Percentiles rank a stretch among this genome's conserved stretches.
Conservation (phyloP, 1,139 yeast genomes). For the Suhomyces chickasaworum region DNA sequence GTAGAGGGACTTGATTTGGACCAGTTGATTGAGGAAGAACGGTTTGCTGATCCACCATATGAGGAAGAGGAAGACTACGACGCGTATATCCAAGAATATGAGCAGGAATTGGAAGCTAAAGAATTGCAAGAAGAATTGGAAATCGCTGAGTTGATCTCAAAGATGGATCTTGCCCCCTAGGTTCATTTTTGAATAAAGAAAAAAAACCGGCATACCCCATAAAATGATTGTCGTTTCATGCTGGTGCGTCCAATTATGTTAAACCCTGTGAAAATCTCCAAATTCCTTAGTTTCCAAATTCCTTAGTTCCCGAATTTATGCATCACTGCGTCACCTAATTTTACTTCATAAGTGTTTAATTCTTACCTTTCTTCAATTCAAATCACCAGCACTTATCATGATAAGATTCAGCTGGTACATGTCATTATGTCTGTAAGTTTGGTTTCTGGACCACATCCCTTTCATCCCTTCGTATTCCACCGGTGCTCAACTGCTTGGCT, state of each 20-base stretch:
- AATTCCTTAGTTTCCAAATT: background rate
- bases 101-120: constrained; percentile 21
- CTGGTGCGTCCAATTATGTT: background rate
- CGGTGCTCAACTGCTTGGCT: background rate
- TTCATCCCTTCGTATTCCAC: background rate
- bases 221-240: background rate
- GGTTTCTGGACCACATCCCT: background rate
- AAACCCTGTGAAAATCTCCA: too few relatives aligned
- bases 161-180: constrained; percentile 15
- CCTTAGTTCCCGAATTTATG: background rate
- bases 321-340: background rate
- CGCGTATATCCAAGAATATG: constrained; percentile 16
- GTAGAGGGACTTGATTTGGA: constrained; percentile 29
- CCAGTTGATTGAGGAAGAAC: constrained; percentile 34
- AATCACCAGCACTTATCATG: background rate
- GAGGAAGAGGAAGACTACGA: constrained; percentile 14
- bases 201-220: background rate
- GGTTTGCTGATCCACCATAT: constrained; percentile 18
- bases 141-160: constrained; percentile 24
- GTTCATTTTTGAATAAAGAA: background rate
- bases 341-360: background rate
- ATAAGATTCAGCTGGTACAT: too few relatives aligned
- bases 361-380: background rate
- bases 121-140: constrained; percentile 25
- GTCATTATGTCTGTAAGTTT: background rate